Conservation (phyloP, 768 basidiomycete species). For the Naematelia encephala region DNA sequence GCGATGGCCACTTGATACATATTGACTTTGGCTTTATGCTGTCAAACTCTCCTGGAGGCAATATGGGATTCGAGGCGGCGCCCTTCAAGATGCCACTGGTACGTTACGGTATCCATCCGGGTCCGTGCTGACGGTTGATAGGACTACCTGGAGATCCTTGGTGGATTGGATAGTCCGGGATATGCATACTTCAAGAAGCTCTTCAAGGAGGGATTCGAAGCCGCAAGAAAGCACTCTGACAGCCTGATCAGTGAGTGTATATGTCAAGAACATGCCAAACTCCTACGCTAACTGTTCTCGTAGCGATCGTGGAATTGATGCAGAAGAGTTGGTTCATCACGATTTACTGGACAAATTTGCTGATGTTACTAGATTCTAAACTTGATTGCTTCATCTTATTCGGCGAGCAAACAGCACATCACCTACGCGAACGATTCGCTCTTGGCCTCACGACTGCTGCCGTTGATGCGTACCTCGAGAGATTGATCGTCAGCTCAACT, state of each 20-base stretch:
- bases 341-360: not conserved
- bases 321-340: constrained; percentile 69
- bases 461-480: constrained; percentile 83
- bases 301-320: constrained; percentile 91
- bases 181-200: constrained; percentile 80
- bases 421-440: constrained; percentile 89
- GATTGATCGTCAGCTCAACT: constrained; percentile 80
- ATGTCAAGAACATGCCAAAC: not conserved
- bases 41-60: constrained; percentile 85
- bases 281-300: constrained; percentile 12
- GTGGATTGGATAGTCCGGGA: constrained; percentile 70
- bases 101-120: constrained; percentile 2
- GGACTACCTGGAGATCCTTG: constrained; percentile 94
- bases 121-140: constrained; percentile 5
- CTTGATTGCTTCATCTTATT: constrained; percentile 86
- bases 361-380: constrained; percentile 63
- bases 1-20: constrained; percentile 87
- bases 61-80: constrained; percentile 98
- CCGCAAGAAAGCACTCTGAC: constrained; percentile 91
- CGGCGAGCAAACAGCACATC: constrained; percentile 83
- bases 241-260: constrained; percentile 75
- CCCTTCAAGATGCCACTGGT: constrained; percentile 87
- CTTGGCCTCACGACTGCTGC: constrained; percentile 75
- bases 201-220: constrained; percentile 91
- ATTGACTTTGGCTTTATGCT: constrained; percentile 99